Evolutionary conservation across 371 early-diverging fungal species (phyloP).

Genomic region (Neoconidiobolus thromboides): DNA sequence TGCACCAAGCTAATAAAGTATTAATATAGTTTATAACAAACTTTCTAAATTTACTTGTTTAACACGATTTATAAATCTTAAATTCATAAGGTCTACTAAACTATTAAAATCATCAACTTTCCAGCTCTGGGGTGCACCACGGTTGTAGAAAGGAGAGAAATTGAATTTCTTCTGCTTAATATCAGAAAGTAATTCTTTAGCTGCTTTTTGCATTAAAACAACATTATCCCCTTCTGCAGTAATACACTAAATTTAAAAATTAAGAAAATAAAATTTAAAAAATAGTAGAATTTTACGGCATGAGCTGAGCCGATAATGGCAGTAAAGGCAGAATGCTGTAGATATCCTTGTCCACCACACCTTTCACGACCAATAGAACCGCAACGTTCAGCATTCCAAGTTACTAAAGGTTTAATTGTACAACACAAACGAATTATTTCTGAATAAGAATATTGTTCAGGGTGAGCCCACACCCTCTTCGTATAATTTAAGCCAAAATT

Average conservation of each 20-base stretch:
- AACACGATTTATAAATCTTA: conserved; percentile 24
- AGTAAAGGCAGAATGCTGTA: conserved; percentile 30
- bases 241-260: conserved; percentile 15
- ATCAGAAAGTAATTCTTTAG: conserved; percentile 42
- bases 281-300: conserved; percentile 9
- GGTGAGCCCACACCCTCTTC: conserved; percentile 29
- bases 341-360: conserved; percentile 55
- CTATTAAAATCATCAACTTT: conserved; percentile 17
- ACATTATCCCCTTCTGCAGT: conserved; percentile 60
- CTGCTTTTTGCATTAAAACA: conserved; percentile 47
- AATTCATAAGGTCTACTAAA: conserved; percentile 23
- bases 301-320: conserved; percentile 23
- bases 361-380: conserved; percentile 44
- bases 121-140: conserved; percentile 15
- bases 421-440: conserved; percentile 48
- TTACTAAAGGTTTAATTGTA: conserved; percentile 49
- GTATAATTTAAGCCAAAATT: conserved; percentile 48
- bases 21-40: too few species aligned
- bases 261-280: too few species aligned
- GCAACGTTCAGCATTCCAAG: conserved; percentile 46
- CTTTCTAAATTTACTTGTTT: conserved; percentile 5
- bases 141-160: conserved; percentile 15
- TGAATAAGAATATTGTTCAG: conserved; percentile 1
- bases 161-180: conserved; percentile 21
- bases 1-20: conserved; percentile 13